Evolutionary conservation across 805 yeast genomes (phyloP).

Genomic region (Torulaspora microellipsoides): DNA sequence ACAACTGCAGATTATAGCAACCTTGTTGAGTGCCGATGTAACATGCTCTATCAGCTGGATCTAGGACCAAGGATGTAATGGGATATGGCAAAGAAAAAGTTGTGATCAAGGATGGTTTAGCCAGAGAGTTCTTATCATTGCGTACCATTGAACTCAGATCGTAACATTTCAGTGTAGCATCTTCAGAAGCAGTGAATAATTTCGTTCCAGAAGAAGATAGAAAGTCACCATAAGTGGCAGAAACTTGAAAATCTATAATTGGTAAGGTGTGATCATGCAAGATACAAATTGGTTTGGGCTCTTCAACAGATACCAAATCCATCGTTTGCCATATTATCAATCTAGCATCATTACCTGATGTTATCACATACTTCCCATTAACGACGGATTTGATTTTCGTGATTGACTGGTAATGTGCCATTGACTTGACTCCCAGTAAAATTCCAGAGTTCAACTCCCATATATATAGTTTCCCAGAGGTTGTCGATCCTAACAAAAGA

Average conservation of each 20-base stretch:
- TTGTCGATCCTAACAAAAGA: slow-evolving; percentile 59
- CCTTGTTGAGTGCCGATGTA: slow-evolving; percentile 72
- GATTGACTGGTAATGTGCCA: slow-evolving; percentile 76
- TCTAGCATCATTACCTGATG: slow-evolving; percentile 82
- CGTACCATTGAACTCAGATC: slow-evolving; percentile 37
- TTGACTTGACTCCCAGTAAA: slow-evolving; percentile 62
- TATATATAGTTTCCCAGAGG: slow-evolving; percentile 65
- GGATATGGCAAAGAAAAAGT: slow-evolving; percentile 67
- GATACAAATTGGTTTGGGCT: slow-evolving; percentile 52
- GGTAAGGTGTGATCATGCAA: slow-evolving; percentile 55
- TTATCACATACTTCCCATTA: slow-evolving; percentile 62
- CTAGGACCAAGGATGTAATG: slow-evolving; percentile 55
- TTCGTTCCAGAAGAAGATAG: slow-evolving; percentile 46
- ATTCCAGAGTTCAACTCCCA: slow-evolving; percentile 85
- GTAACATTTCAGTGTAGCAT: slow-evolving; percentile 71
- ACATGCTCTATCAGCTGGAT: slow-evolving; percentile 72
- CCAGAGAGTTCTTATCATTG: slow-evolving; percentile 4
- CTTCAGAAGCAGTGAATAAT: slow-evolving; percentile 65
- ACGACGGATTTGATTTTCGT: slow-evolving; percentile 52
- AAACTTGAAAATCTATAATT: slow-evolving; percentile 40
- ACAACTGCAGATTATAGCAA: slow-evolving; percentile 24
- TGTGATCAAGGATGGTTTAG: slow-evolving; percentile 42
- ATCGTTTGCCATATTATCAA: slow-evolving; percentile 65
- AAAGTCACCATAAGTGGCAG: slow-evolving; percentile 42
- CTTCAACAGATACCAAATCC: slow-evolving; percentile 46